phyloP scores from a whole-genome alignment of 305 asterid genomes.

The Rubia balearica region DNA sequence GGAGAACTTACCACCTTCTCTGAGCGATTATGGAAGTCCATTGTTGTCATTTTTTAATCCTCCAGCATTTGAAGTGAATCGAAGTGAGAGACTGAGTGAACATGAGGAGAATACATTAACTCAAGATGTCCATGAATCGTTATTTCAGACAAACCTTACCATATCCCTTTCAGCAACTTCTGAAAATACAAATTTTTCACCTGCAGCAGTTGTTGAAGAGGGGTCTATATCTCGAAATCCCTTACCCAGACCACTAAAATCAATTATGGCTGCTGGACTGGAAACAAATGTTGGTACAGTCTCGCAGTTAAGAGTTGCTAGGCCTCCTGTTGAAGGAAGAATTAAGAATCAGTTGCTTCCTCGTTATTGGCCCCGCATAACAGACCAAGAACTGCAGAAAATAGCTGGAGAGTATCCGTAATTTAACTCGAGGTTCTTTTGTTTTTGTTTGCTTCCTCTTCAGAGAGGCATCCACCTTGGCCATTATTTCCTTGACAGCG shows the following conservation, averaged over 20 bases:
- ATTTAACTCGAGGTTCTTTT: not conserved
- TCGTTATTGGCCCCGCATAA: constrained; percentile 96
- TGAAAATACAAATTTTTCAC: constrained; percentile 32
- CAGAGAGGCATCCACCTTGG: constrained; percentile 9
- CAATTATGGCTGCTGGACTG: constrained; percentile 42
- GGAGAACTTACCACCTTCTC: constrained; percentile 28
- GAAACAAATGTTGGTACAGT: constrained; percentile 43
- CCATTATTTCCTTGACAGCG: constrained; percentile 43
- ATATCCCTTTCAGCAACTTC: constrained; percentile 53
- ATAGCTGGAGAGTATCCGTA: constrained; percentile 97
- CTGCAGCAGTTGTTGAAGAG: constrained; percentile 41
- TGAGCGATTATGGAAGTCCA: constrained; percentile 40
- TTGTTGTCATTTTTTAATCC: constrained; percentile 30
- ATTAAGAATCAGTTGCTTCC: constrained; percentile 91
- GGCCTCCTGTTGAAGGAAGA: constrained; percentile 97
- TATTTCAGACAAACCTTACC: constrained; percentile 68
- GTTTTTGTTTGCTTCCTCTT: constrained; percentile 1
- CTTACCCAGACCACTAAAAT: constrained; percentile 61
- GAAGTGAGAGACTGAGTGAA: constrained; percentile 22
- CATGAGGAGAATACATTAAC: constrained; percentile 29
- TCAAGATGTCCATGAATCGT: constrained; percentile 32
- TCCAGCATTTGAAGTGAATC: constrained; percentile 32
- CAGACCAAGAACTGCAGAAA: constrained; percentile 92
- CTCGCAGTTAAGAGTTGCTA: constrained; percentile 75
- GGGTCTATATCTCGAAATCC: constrained; percentile 55